These are phyloP conservation scores for Torrubiellomyces zombiae DNA, from an alignment of 2,329 filamentous ascomycete genomes.

Conservation along the genomic window DNA sequence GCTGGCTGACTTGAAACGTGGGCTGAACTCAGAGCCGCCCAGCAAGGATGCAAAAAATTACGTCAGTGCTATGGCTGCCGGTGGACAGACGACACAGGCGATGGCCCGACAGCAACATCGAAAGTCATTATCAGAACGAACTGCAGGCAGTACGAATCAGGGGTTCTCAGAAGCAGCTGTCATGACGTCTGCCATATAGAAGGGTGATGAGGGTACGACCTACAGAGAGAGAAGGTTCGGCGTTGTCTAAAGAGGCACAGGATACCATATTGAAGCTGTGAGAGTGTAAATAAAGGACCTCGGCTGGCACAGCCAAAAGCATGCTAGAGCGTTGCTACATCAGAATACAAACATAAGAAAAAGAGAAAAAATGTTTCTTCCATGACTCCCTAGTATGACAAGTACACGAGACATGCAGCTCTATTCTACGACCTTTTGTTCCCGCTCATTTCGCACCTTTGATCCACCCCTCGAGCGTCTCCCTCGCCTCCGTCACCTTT, in stretches of 20 bases:
- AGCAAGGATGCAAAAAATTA: constrained; percentile 15
- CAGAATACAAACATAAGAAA: too few relatives aligned
- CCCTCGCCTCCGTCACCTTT: constrained; percentile 59
- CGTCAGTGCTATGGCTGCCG: constrained; percentile 28
- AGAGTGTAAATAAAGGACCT: too few relatives aligned
- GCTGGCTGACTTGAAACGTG: constrained; percentile 46
- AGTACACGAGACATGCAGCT: too few relatives aligned
- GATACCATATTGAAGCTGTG: too few relatives aligned
- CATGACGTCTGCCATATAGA: constrained; percentile 7
- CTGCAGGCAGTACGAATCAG: constrained; percentile 7
- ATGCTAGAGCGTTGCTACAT: too few relatives aligned
- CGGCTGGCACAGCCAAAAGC: too few relatives aligned
- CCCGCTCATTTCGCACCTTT: constrained; percentile 60
- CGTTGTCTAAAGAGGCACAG: too few relatives aligned
- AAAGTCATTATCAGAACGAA: constrained; percentile 19
- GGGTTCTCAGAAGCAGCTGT: constrained; percentile 9
- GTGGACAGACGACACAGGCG: constrained; percentile 25
- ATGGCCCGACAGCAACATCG: constrained; percentile 16
- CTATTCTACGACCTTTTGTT: constrained; percentile 1
- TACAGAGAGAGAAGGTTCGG: background rate
- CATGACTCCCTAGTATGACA: too few relatives aligned
- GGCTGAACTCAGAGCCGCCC: constrained; percentile 27
- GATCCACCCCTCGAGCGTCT: constrained; percentile 75
- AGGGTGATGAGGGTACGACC: background rate
- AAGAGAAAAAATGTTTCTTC: too few relatives aligned